phyloP scores from a whole-genome alignment of 164 flowering plant species.

The Taxillus chinensis region DNA sequence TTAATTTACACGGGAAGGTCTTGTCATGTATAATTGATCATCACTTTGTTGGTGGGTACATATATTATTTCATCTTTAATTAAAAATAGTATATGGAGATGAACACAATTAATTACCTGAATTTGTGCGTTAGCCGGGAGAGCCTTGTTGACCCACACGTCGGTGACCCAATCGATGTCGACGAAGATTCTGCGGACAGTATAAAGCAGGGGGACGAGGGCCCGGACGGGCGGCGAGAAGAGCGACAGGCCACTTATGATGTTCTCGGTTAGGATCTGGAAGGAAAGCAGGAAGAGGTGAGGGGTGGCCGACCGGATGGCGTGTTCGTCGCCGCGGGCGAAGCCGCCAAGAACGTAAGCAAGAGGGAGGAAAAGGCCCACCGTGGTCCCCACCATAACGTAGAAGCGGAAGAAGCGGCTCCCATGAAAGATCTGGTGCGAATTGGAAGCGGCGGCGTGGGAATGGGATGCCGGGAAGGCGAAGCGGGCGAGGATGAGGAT shows the following conservation, averaged over 20 bases:
- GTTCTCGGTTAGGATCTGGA: slow-evolving; percentile 86
- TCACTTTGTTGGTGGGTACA: too few relatives aligned
- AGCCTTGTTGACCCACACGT: slow-evolving; percentile 69
- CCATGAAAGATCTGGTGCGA: slow-evolving; percentile 44
- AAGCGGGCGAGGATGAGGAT: slow-evolving; percentile 50
- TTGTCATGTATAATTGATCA: too few relatives aligned
- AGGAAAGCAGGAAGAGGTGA: slow-evolving; percentile 72
- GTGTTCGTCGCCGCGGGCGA: slow-evolving; percentile 82
- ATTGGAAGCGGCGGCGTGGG: not conserved
- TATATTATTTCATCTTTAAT: too few relatives aligned
- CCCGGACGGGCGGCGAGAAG: slow-evolving; percentile 88
- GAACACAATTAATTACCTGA: slow-evolving; percentile 39
- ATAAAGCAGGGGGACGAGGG: slow-evolving; percentile 73
- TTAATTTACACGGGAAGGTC: too few relatives aligned
- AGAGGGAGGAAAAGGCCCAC: slow-evolving; percentile 86
- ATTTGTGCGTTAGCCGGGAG: slow-evolving; percentile 51
- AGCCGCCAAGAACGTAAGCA: slow-evolving; percentile 89
- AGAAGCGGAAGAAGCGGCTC: slow-evolving; percentile 38
- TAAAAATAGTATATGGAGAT: too few relatives aligned
- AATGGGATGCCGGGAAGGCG: slow-evolving; percentile 52
- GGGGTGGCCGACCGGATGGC: slow-evolving; percentile 84
- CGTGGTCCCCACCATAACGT: slow-evolving; percentile 63
- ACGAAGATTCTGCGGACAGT: slow-evolving; percentile 74
- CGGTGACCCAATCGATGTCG: slow-evolving; percentile 60
- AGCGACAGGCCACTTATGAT: slow-evolving; percentile 62